Percentiles rank a stretch among this genome's conserved stretches.
These are phyloP conservation scores for Serendipita sp. DNA, from an alignment of 768 basidiomycete species.

Conservation along the genomic window DNA sequence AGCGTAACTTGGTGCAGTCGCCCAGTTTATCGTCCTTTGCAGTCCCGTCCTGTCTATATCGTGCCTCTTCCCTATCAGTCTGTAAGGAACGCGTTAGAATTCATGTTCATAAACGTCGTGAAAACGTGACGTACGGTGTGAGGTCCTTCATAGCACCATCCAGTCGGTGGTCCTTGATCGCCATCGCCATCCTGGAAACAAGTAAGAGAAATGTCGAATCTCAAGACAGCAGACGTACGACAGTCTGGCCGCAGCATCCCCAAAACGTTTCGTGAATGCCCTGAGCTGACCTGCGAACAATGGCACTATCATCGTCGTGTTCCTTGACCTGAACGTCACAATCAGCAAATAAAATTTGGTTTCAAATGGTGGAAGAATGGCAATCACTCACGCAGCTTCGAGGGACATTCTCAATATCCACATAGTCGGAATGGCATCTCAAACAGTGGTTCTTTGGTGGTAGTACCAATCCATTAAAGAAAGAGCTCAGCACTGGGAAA, in stretches of 20 bases:
- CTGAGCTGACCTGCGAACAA: constrained; percentile 34
- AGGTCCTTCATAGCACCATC: constrained; percentile 74
- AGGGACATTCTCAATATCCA: constrained; percentile 60
- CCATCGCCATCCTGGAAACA: constrained; percentile 35
- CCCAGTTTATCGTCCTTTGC: constrained; percentile 46
- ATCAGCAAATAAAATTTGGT: background rate
- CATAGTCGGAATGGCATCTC: constrained; percentile 55
- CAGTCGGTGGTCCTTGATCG: constrained; percentile 69
- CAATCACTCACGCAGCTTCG: constrained; percentile 31
- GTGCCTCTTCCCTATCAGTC: constrained; percentile 59
- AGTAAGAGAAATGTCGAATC: background rate
- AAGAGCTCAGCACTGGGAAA: constrained; percentile 33
- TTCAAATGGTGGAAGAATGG: background rate
- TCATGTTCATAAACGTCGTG: background rate
- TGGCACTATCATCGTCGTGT: constrained; percentile 69
- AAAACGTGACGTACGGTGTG: constrained; percentile 41
- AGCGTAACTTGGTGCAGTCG: constrained; percentile 41
- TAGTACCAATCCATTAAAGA: constrained; percentile 46
- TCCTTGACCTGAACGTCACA: constrained; percentile 26
- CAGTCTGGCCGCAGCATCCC: constrained; percentile 57
- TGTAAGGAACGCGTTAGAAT: constrained; percentile 15
- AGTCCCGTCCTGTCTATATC: constrained; percentile 65
- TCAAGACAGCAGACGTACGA: constrained; percentile 21
- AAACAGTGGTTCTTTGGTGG: constrained; percentile 60
- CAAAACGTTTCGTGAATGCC: constrained; percentile 39